These are phyloP conservation scores for Nicotiana noctiflora DNA, from an alignment of 257 asterid species.

Conservation along the genomic window DNA sequence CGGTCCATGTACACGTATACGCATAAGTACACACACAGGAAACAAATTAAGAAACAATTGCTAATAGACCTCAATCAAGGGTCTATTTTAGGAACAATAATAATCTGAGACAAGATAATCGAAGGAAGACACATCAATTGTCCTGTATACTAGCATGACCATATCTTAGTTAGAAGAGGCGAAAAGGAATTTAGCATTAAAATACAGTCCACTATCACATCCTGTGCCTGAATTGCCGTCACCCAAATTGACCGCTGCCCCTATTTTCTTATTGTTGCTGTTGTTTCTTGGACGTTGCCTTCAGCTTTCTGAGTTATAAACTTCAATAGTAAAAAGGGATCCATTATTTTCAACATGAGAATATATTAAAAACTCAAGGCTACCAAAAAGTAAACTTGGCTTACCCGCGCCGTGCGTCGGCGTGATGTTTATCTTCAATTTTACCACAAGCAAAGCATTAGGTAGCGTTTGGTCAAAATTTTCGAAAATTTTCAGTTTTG, in stretches of 20 bases:
- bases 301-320: neutral
- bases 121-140: neutral
- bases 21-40: too few relatives aligned
- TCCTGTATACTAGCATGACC: neutral
- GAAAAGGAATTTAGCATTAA: neutral
- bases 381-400: neutral
- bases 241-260: constrained; percentile 1
- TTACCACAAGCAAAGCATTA: neutral
- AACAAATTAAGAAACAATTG: neutral
- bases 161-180: neutral
- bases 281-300: neutral
- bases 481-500: neutral
- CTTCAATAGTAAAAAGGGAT: neutral
- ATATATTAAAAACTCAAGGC: neutral
- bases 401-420: neutral
- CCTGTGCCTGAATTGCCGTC: neutral
- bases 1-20: too few relatives aligned
- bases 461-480: neutral
- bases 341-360: neutral
- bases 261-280: neutral
- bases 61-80: neutral
- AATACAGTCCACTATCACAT: constrained; percentile 6
- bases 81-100: neutral
- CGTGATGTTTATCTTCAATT: neutral
- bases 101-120: neutral